Conservation (phyloP, 306 rosid genomes). For the Datisca glomerata region DNA sequence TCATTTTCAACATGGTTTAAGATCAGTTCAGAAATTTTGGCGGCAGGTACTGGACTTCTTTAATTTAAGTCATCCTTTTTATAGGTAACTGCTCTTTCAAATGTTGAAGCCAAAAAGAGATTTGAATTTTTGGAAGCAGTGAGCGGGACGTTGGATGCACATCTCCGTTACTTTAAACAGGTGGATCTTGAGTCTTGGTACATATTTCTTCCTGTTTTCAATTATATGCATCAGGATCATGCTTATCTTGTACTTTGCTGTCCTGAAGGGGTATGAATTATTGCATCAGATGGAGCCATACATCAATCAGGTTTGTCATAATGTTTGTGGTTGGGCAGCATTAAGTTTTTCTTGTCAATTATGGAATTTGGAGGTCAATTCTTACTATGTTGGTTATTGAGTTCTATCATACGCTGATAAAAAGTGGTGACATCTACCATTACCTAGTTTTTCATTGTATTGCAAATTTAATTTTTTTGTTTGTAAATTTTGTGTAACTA, state of each 20-base stretch:
- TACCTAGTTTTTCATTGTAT: no score
- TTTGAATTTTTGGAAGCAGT: slow-evolving; percentile 98
- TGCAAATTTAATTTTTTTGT: no score
- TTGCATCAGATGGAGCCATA: slow-evolving; percentile 74
- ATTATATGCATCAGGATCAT: slow-evolving; percentile 4
- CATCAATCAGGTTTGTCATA: slow-evolving; percentile 86
- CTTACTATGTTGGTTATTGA: no score
- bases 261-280: slow-evolving; percentile 45
- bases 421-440: no score
- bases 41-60: neutral
- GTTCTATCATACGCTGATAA: no score
- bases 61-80: slow-evolving; percentile 15
- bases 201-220: slow-evolving; percentile 1
- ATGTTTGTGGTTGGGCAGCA: no score
- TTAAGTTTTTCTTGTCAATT: no score
- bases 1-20: neutral
- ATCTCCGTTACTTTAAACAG: slow-evolving; percentile 98
- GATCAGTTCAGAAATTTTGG: neutral
- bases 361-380: no score
- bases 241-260: neutral
- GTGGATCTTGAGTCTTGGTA: slow-evolving; percentile 14
- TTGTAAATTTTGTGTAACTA: no score
- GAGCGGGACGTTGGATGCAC: slow-evolving; percentile 99
- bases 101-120: slow-evolving; percentile 96
- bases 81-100: slow-evolving; percentile 90